Evolutionary conservation across 2,329 filamentous ascomycete genomes (phyloP).

Genomic region (Chaetomiaceae sp.): DNA sequence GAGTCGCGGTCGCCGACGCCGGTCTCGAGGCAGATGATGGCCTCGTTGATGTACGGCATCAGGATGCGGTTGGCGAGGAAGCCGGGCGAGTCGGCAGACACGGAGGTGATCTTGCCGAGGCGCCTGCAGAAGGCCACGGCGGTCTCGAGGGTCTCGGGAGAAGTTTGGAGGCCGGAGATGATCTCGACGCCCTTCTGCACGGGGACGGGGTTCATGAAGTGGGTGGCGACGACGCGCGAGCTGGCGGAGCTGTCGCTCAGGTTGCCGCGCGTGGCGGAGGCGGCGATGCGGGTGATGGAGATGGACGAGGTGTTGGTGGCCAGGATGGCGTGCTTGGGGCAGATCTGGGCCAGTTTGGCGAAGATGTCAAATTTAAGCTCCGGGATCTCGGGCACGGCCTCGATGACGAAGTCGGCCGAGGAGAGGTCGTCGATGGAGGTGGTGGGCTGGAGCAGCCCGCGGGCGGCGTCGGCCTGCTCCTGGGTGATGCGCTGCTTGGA

Average conservation of each 20-base stretch:
- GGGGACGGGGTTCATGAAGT: constrained; percentile 99
- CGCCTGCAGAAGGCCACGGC: constrained; percentile 81
- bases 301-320: constrained; percentile 99
- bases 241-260: constrained; percentile 75
- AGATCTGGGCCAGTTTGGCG: constrained; percentile 72
- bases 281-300: constrained; percentile 92
- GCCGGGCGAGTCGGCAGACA: constrained; percentile 84
- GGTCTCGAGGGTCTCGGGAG: constrained; percentile 71
- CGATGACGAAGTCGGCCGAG: constrained; percentile 93
- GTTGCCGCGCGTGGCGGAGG: constrained; percentile 67
- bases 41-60: constrained; percentile 99
- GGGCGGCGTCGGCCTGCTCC: constrained; percentile 70
- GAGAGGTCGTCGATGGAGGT: constrained; percentile 73
- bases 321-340: constrained; percentile 78
- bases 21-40: constrained; percentile 91
- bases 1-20: constrained; percentile 83
- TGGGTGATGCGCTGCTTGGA: constrained; percentile 80
- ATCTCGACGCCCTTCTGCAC: constrained; percentile 97
- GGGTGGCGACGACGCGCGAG: constrained; percentile 87
- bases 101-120: constrained; percentile 89
- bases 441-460: constrained; percentile 63
- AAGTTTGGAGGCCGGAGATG: constrained; percentile 90
- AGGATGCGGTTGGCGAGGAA: constrained; percentile 95
- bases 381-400: constrained; percentile 91
- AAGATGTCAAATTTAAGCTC: constrained; percentile 87